Base-by-base conservation (phyloP, 1,139 yeast genomes). In the Chernovozyma aurita region DNA sequence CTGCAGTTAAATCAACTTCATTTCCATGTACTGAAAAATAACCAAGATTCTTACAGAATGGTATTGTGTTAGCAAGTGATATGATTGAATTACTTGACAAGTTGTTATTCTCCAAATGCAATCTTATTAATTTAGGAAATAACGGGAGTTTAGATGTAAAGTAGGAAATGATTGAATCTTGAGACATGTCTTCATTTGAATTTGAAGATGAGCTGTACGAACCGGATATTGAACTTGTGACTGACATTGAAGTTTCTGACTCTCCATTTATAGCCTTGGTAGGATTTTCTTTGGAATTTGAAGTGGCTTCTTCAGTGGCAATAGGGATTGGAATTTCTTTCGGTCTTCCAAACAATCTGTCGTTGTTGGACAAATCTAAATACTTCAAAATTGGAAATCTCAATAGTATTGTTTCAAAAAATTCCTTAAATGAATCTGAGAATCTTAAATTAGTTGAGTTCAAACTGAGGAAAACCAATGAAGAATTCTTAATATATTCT, bases 351-450 rank as follows among this genome's bases (percentile, higher is more conserved):
- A 83, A 82, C 13, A 83, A 57, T 36, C 66, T 62, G 25, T 76
- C 74, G 52, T 83, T 84, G 42, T 80, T 79, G 3, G 88, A 81
- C 15, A 83, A 49, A 53, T 84, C 92, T 42, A 84, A 60, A 53
- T 80, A 83, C 48, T 69, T 72, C 48, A 84, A 65, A 32, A 70
- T 66, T 16, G 80, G 81, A 21, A 80, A 61, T 33, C 45, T 58
- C 43, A 66, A 40, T 8, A 67, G 42, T 9, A 68, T 46, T 1
- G 43, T 47, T 37, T 66, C 73, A 40, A 63, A 49, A 4, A 61
- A 50, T 34, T 52, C 57, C 37, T 57, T 63, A 42, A 67, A 66
- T 4, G 44, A 37, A 9, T 59, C 61, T 8, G 58, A 51, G 41
- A 63, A 66, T 25, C 55, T 45, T 4, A 85, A 59, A 36, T 75